A percentile compares a stretch with the other conserved stretches of the same genome.
These are phyloP conservation scores for Catharanthus roseus DNA, from an alignment of 257 asterid species.

Conservation along the genomic window DNA sequence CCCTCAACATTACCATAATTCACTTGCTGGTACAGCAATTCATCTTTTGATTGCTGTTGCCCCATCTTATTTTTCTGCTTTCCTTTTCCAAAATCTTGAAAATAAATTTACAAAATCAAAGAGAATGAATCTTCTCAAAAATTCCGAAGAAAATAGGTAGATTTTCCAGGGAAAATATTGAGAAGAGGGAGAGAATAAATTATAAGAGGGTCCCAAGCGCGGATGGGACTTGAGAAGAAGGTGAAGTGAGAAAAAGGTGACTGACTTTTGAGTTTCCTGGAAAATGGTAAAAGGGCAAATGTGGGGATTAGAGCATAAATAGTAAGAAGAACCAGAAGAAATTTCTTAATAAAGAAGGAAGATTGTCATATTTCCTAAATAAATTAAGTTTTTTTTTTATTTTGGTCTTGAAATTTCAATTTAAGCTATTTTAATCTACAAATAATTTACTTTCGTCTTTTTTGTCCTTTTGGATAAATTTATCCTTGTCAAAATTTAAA, in stretches of 20 bases:
- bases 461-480: no score
- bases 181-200: neutral
- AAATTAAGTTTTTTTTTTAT: no score
- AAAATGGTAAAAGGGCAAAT: constrained; percentile 1
- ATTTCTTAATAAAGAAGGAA: constrained; percentile 29
- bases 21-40: constrained; percentile 71
- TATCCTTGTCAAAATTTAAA: no score
- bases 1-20: constrained; percentile 64
- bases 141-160: constrained; percentile 8
- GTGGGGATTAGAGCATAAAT: constrained; percentile 17
- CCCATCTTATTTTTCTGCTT: constrained; percentile 45
- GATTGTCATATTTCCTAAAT: no score
- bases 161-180: neutral
- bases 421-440: no score
- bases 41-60: constrained; percentile 77
- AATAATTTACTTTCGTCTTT: no score
- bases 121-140: constrained; percentile 2
- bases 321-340: constrained; percentile 18
- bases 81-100: neutral
- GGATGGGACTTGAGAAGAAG: neutral
- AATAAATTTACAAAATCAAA: neutral
- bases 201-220: neutral
- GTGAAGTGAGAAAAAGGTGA: constrained; percentile 2
- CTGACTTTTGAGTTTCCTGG: constrained; percentile 1
- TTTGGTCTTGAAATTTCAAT: no score